Evolutionary conservation across 2,329 filamentous ascomycete genomes (phyloP).

Genomic region (Fusarium anguioides): DNA sequence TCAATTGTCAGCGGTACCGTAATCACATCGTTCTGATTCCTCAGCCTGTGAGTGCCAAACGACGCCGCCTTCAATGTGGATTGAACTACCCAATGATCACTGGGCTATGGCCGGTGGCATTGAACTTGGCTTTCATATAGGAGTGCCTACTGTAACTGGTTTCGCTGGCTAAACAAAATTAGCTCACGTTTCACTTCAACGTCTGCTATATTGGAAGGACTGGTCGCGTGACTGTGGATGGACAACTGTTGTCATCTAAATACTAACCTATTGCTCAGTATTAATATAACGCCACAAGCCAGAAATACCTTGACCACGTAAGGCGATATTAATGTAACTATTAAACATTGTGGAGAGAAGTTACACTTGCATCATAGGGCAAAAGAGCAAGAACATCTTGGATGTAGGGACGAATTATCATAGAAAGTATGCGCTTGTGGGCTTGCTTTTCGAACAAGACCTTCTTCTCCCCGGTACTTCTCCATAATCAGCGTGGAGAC

Average conservation of each 20-base stretch:
- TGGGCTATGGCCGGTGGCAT: slow-evolving; percentile 4
- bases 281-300: too few relatives aligned
- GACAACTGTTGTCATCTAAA: neutral
- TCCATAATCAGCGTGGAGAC: neutral
- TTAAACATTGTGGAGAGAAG: neutral
- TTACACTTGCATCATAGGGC: neutral
- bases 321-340: too few relatives aligned
- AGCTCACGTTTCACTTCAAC: neutral
- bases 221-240: slow-evolving; percentile 17
- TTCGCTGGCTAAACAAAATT: neutral
- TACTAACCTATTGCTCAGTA: too few relatives aligned
- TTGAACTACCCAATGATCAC: slow-evolving; percentile 16
- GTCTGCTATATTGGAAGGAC: neutral
- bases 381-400: neutral
- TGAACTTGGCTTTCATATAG: slow-evolving; percentile 8
- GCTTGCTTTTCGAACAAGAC: neutral
- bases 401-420: neutral
- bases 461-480: neutral
- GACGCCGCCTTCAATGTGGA: slow-evolving; percentile 20
- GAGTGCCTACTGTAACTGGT: neutral
- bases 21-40: slow-evolving; percentile 38
- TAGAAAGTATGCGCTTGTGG: neutral
- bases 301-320: too few relatives aligned
- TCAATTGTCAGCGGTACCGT: slow-evolving; percentile 37
- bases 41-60: slow-evolving; percentile 1